Conservation (phyloP, 2,329 filamentous ascomycete genomes). For the Hymenoscyphus albidus region DNA sequence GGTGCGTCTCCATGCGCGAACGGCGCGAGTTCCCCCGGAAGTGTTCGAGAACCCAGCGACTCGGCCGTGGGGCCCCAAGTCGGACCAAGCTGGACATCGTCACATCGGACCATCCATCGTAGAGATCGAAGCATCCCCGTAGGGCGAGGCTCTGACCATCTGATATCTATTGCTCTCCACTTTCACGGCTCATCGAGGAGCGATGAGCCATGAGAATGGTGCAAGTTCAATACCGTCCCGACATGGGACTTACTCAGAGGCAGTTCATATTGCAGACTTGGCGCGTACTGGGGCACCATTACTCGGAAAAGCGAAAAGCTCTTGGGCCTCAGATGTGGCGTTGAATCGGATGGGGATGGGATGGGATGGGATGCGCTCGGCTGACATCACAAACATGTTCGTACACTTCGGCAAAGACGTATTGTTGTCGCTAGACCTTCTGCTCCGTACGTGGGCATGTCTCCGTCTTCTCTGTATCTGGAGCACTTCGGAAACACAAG, state of each 20-base stretch:
- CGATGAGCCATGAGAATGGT: background rate
- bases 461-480: background rate
- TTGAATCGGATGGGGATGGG: background rate
- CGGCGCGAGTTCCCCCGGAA: conserved; percentile 1
- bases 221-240: background rate
- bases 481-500: background rate
- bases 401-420: background rate
- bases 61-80: background rate
- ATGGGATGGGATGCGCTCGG: too few relatives aligned
- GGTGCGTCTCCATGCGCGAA: background rate
- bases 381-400: too few relatives aligned
- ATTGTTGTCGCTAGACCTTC: background rate
- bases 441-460: background rate
- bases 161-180: too few relatives aligned
- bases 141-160: background rate
- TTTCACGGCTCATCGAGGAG: background rate
- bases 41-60: background rate
- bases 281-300: background rate
- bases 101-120: background rate
- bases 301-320: background rate
- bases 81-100: background rate
- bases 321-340: background rate
- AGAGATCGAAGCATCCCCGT: background rate
- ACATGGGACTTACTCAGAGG: background rate
- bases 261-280: conserved; percentile 7